Percentiles rank a stretch among this genome's conserved stretches.
Conservation (phyloP, 1,284 basidiomycete genomes). For the Xanthoconium separans region DNA sequence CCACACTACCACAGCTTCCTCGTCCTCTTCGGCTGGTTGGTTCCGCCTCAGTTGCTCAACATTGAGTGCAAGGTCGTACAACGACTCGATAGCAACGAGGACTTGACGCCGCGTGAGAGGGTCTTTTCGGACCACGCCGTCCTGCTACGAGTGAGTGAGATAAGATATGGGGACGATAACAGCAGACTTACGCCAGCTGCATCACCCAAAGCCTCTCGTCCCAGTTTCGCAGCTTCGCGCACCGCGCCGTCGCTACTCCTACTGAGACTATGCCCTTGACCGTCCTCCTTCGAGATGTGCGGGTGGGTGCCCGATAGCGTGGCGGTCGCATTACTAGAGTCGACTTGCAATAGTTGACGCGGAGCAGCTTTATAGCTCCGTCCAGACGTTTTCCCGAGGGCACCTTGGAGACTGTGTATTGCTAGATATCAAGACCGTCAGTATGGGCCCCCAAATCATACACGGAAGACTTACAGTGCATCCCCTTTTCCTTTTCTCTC, state of each 20-base stretch:
- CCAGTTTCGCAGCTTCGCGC: conserved; percentile 69
- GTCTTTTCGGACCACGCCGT: conserved; percentile 58
- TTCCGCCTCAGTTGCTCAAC: conserved; percentile 87
- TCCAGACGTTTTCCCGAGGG: conserved; percentile 91
- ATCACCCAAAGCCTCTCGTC: conserved; percentile 62
- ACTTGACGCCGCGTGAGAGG: conserved; percentile 81
- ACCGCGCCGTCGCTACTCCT: conserved; percentile 53
- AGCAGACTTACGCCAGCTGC: conserved; percentile 46
- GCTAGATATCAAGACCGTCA: conserved; percentile 40
- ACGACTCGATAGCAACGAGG: conserved; percentile 77
- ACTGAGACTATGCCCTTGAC: conserved; percentile 26
- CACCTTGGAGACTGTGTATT: conserved; percentile 86
- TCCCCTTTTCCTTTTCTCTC: conserved; percentile 78
- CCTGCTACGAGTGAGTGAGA: conserved; percentile 37
- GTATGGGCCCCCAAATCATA: neutral
- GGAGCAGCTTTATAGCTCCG: conserved; percentile 94
- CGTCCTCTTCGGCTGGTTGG: conserved; percentile 65
- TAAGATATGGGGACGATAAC: neutral
- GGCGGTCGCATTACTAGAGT: conserved; percentile 49
- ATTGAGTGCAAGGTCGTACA: conserved; percentile 85
- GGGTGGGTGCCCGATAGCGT: conserved; percentile 54
- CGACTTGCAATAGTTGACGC: conserved; percentile 90
- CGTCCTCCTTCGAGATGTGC: conserved; percentile 57
- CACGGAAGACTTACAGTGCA: conserved; percentile 53
- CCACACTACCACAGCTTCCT: conserved; percentile 57